Conservation (phyloP, 495 filamentous ascomycete species). For the Penicillium waksmanii region DNA sequence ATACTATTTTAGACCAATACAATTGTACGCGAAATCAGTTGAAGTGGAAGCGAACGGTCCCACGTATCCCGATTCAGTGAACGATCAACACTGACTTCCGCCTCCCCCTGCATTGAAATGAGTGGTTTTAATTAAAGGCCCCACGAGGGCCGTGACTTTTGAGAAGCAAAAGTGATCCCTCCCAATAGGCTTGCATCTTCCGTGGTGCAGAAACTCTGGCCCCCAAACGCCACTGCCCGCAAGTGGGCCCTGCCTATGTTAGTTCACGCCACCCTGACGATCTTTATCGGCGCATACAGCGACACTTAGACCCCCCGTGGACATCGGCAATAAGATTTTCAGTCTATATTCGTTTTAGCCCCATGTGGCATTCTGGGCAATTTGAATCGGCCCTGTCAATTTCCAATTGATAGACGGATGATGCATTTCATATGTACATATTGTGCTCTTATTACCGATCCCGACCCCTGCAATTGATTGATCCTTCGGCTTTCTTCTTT, state of each 20-base stretch:
- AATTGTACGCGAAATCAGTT: background rate
- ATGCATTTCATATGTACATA: too few species aligned
- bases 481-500: too few species aligned
- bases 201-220: background rate
- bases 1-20: background rate
- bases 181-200: background rate
- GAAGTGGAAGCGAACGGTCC: background rate
- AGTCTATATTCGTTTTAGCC: background rate
- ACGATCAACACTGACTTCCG: background rate
- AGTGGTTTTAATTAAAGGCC: background rate
- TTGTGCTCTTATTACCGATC: too few species aligned
- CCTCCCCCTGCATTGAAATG: background rate
- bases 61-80: background rate
- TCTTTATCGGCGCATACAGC: background rate
- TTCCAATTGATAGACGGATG: background rate
- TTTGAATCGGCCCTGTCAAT: background rate
- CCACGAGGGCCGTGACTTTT: background rate
- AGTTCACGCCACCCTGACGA: slow-evolving; percentile 3
- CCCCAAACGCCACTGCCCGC: slow-evolving; percentile 1
- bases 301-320: background rate
- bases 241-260: background rate
- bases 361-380: background rate
- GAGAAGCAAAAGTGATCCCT: background rate
- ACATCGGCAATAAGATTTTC: background rate
- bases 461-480: too few species aligned